Evolutionary conservation across 495 filamentous ascomycete genomes (phyloP).

Genomic region (Cetradonia linearis): DNA sequence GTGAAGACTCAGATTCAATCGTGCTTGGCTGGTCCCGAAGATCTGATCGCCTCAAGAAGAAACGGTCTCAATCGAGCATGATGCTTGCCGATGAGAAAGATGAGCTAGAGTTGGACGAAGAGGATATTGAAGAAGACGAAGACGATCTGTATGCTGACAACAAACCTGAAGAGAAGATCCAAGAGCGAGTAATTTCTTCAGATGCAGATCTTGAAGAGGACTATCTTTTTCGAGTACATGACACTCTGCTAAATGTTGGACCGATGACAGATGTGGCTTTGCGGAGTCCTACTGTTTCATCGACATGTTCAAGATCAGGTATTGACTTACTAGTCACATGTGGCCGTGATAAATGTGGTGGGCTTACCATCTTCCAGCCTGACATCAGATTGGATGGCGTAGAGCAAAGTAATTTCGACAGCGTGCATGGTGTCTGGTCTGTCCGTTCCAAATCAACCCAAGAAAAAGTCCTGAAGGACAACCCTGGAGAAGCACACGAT

Average conservation of each 20-base stretch:
- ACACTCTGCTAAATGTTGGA: constrained; percentile 63
- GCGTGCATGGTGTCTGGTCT: constrained; percentile 53
- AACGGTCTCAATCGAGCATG: constrained; percentile 36
- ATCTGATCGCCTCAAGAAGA: constrained; percentile 36
- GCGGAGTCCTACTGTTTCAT: constrained; percentile 38
- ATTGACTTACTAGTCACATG: constrained; percentile 63
- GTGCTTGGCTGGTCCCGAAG: constrained; percentile 69
- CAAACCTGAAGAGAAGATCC: constrained; percentile 20
- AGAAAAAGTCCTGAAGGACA: constrained; percentile 25
- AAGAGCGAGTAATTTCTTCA: constrained; percentile 3
- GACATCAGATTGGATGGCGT: constrained; percentile 58
- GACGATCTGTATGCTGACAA: constrained; percentile 61
- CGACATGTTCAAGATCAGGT: constrained; percentile 38
- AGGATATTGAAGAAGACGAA: constrained; percentile 50
- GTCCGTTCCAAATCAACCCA: constrained; percentile 44
- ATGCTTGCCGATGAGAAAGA: constrained; percentile 40
- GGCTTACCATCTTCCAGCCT: constrained; percentile 62
- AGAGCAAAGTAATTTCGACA: constrained; percentile 40
- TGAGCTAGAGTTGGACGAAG: constrained; percentile 37
- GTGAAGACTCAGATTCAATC: constrained; percentile 71
- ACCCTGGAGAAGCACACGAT: constrained; percentile 46
- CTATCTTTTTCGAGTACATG: constrained; percentile 66
- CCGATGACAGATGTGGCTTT: constrained; percentile 65
- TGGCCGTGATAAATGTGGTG: constrained; percentile 59
- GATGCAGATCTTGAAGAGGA: constrained; percentile 30